Evolutionary conservation across 2,329 filamentous ascomycete genomes (phyloP).

Genomic region (Cryphonectria radicalis): DNA sequence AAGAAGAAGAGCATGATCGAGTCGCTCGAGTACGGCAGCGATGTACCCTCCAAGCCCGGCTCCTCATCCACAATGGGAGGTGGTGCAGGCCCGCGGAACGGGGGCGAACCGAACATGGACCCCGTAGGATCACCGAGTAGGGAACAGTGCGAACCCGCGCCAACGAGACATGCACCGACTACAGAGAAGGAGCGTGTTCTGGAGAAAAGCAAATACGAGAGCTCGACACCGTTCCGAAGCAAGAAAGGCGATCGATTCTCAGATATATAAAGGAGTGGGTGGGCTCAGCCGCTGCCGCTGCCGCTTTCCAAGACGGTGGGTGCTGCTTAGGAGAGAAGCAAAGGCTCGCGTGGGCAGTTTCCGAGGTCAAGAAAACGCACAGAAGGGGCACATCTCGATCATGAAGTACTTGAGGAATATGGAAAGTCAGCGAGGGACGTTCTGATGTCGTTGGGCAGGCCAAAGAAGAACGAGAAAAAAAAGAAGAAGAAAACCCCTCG

Average conservation of each 20-base stretch:
- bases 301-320: not conserved
- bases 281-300: not conserved
- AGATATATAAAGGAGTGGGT: constrained; percentile 37
- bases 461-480: too few species aligned
- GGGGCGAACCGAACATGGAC: constrained; percentile 59
- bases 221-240: constrained; percentile 72
- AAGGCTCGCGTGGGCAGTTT: not conserved
- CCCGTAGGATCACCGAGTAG: constrained; percentile 66
- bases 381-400: not conserved
- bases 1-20: constrained; percentile 65
- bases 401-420: not conserved
- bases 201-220: constrained; percentile 92
- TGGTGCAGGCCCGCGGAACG: constrained; percentile 41
- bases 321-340: not conserved
- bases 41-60: constrained; percentile 41
- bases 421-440: not conserved
- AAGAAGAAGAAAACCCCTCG: not conserved
- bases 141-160: constrained; percentile 81
- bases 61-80: constrained; percentile 41
- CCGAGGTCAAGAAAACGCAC: not conserved
- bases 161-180: constrained; percentile 78
- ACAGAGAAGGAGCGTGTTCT: constrained; percentile 67
- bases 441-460: not conserved
- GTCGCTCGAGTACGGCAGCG: constrained; percentile 55
- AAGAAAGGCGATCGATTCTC: constrained; percentile 87